Conservation (phyloP, 768 basidiomycete species). For the Lactifluus hygrophoroides region DNA sequence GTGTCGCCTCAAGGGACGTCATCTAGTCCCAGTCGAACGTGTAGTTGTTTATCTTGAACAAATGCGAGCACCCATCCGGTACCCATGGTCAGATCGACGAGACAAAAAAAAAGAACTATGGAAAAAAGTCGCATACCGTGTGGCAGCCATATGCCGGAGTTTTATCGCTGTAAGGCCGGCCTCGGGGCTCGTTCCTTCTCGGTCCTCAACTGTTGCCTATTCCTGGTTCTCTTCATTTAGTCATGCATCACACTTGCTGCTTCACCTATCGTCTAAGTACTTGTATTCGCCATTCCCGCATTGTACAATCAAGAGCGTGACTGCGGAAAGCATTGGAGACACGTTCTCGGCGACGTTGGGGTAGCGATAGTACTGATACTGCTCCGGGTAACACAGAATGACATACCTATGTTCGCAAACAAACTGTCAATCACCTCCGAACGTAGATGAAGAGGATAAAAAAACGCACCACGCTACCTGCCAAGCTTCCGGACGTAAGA, state of each 20-base stretch:
- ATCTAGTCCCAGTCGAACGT: slow-evolving; percentile 91
- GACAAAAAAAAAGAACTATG: too few species aligned
- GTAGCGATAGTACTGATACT: slow-evolving; percentile 85
- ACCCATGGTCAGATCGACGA: background rate
- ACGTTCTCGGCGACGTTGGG: slow-evolving; percentile 95
- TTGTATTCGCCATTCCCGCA: slow-evolving; percentile 83
- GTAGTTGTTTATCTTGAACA: slow-evolving; percentile 83
- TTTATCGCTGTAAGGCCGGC: slow-evolving; percentile 94
- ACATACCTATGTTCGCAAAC: slow-evolving; percentile 53
- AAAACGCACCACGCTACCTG: slow-evolving; percentile 82
- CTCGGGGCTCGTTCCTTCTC: slow-evolving; percentile 66
- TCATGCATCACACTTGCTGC: slow-evolving; percentile 89
- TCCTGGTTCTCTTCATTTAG: slow-evolving; percentile 91
- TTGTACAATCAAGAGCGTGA: slow-evolving; percentile 90
- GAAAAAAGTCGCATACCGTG: slow-evolving; percentile 51
- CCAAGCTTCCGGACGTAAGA: slow-evolving; percentile 93
- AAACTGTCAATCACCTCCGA: background rate
- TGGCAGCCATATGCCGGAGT: slow-evolving; percentile 96
- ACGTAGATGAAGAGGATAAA: background rate
- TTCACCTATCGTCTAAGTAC: slow-evolving; percentile 87
- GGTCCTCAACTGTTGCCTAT: slow-evolving; percentile 81
- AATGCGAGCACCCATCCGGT: too few species aligned
- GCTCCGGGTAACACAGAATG: slow-evolving; percentile 58
- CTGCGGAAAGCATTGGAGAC: slow-evolving; percentile 72
- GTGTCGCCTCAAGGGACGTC: slow-evolving; percentile 94